Percentiles rank a stretch among this genome's conserved stretches.
These are phyloP conservation scores for Fusarium tanahbumbuense DNA, from an alignment of 2,329 filamentous ascomycete genomes.

Conservation along the genomic window DNA sequence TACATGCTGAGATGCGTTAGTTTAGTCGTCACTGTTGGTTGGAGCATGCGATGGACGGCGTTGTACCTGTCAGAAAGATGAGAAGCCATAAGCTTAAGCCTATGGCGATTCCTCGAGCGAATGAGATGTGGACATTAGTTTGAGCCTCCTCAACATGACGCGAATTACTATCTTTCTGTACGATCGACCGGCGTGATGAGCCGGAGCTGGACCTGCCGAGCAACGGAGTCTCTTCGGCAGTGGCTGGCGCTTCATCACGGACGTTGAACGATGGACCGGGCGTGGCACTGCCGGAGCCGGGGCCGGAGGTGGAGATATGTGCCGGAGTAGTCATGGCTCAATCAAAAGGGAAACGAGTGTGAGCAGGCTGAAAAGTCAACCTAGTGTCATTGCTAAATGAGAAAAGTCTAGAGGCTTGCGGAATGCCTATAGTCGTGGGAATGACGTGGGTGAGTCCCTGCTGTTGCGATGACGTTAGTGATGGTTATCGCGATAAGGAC, in stretches of 20 bases:
- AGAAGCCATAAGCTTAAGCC: slow-evolving; percentile 49
- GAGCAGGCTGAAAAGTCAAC: not conserved
- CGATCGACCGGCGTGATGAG: not conserved
- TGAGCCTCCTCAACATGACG: slow-evolving; percentile 12
- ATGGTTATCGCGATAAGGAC: slow-evolving; percentile 9
- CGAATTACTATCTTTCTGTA: slow-evolving; percentile 9
- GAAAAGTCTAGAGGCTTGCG: not conserved
- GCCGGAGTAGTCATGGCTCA: slow-evolving; percentile 18
- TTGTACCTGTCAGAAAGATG: slow-evolving; percentile 47
- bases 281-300: slow-evolving; percentile 15
- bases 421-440: not conserved
- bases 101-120: slow-evolving; percentile 58
- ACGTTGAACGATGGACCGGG: slow-evolving; percentile 13
- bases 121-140: slow-evolving; percentile 41
- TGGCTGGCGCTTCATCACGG: slow-evolving; percentile 1
- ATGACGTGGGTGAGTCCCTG: slow-evolving; percentile 7
- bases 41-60: not conserved
- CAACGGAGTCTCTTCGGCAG: slow-evolving; percentile 42
- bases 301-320: slow-evolving; percentile 9
- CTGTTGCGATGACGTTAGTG: slow-evolving; percentile 29
- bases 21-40: not conserved
- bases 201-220: slow-evolving; percentile 19
- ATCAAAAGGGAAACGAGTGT: not conserved
- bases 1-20: slow-evolving; percentile 60
- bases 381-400: not conserved